Base-by-base conservation (phyloP, 1,284 basidiomycete genomes). In the Bondarzewia mesenterica region DNA sequence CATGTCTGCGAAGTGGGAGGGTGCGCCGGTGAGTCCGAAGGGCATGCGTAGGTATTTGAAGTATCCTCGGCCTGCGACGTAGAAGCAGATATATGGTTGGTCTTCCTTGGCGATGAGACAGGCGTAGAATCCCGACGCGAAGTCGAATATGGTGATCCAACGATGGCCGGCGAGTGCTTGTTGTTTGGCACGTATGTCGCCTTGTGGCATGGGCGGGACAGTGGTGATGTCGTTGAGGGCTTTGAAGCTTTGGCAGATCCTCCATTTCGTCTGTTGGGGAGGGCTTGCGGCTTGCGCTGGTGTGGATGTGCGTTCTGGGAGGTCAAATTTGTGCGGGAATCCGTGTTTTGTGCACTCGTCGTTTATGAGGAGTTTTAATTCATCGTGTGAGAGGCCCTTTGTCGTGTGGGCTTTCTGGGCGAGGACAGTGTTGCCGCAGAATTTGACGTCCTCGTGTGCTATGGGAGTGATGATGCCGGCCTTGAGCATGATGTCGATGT, bases 11-110 rank as follows among this genome's bases (percentile, higher is more conserved):
- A 71, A 72, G 1, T 57, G 61, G 1, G 64, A 64, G 21, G 70
- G 70, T 6, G 64, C 68, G 3, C 69, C 71, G 6, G 70, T 72
- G 1, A 71, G 49, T 0, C 71, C 68, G 47, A 71, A 70, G 0
- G 68, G 71, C 68, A 73, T 69, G 0, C 60, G 48, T 2, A 46
- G 44, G 52, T 68, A 71, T 36, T 55, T 56, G 47, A 64, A 67
- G 46, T 65, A 68, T 1, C 70, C 72, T 16, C 58, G 44, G 0
- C 70, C 70, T 51, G 68, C 65, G 0, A 72, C 56, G 45, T 67
- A 70, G 52, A 71, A 69, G 15, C 55, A 58, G 0, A 63, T 57
- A 45, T 70, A 73, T 8, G 64, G 65, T 37, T 58, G 55, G 3
- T 56, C 55, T 2, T 61, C 61, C 20, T 56, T 47, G 1, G 47